Base-by-base conservation (phyloP, 306 rosid species). In the Amphicarpaea edgeworthii region DNA sequence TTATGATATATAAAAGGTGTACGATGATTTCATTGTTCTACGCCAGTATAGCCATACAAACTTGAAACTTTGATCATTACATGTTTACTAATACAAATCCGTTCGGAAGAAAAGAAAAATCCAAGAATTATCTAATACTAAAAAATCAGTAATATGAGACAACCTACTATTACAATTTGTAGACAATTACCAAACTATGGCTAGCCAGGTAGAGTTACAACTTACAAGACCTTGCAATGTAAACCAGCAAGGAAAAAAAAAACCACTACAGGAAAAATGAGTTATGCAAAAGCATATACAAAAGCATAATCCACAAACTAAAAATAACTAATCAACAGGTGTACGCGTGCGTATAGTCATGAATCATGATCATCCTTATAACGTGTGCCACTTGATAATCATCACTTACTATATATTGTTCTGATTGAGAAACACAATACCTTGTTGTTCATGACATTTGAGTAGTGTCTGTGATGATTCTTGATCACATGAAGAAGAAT, bases 361-460 rank as follows among this genome's bases (percentile, higher is more conserved):
- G 7, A 68, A n/a, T n/a, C n/a, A n/a, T n/a, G 32, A 28, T n/a
- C 4, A 28, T 47, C 61, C 45, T 38, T 14, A 68, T 58, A n/a
- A n/a, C 14, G 23, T 19, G 2, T 1, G 26, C 55, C 55, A 55
- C 19, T n/a, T n/a, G n/a, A n/a, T n/a, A n/a, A n/a, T n/a, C 17
- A 42, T 83, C 55, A 78, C 32, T 66, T 64, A 50, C 12, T 16
- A 37, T 1, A 24, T 24, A 30, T 43, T 75, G 19, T 51, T 67
- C 21, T 79, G 46, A 45, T 12, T 68, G 88, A 82, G 78, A 81
- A 83, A 77, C 70, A 84, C 86, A 66, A 63, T 6, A 67, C 83
- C 75, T 78, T n/a, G n/a, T n/a, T n/a, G n/a, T n/a, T 81, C 46
- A 68, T 81, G 86, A 71, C 83, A 81, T 67, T 83, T 83, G 77